Evolutionary conservation across 352 stramenopile genomes (phyloP).

Genomic region (Globisporangium carolinianum): DNA sequence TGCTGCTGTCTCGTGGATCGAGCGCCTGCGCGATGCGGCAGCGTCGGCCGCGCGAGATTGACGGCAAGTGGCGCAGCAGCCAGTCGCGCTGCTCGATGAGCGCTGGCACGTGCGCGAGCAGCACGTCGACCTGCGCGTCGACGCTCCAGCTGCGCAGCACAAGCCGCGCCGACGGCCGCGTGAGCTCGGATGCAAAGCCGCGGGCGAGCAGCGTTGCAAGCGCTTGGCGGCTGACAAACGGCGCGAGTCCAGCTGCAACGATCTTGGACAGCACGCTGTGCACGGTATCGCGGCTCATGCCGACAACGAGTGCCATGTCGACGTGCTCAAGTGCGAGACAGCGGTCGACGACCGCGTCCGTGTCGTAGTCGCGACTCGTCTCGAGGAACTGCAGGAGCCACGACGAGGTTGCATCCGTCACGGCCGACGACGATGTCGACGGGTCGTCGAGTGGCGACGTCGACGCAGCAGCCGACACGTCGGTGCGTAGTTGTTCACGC

Average conservation of each 20-base stretch:
- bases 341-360: conserved; percentile 50
- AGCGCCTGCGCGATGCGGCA: conserved; percentile 31
- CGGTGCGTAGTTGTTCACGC: conserved; percentile 41
- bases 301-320: conserved; percentile 62
- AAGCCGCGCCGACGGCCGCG: conserved; percentile 31
- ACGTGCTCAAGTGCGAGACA: conserved; percentile 64
- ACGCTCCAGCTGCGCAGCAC: conserved; percentile 46
- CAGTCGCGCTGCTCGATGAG: conserved; percentile 71
- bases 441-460: conserved; percentile 15
- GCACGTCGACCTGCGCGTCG: conserved; percentile 43
- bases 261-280: conserved; percentile 48
- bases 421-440: too few species aligned
- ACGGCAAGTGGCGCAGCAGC: conserved; percentile 44
- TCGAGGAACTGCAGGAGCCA: conserved; percentile 58
- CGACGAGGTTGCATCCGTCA: conserved; percentile 13
- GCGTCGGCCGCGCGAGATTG: conserved; percentile 31
- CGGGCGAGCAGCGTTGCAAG: conserved; percentile 32
- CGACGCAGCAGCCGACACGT: conserved; percentile 7
- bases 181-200: conserved; percentile 32
- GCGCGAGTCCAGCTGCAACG: conserved; percentile 29
- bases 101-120: conserved; percentile 32
- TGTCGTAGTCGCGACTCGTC: conserved; percentile 52
- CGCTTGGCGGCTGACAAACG: conserved; percentile 30
- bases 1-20: conserved; percentile 20
- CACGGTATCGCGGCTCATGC: conserved; percentile 35